A percentile compares a stretch with the other conserved stretches of the same genome.
phyloP scores from a whole-genome alignment of 768 basidiomycete species.

The Suillus luteus region DNA sequence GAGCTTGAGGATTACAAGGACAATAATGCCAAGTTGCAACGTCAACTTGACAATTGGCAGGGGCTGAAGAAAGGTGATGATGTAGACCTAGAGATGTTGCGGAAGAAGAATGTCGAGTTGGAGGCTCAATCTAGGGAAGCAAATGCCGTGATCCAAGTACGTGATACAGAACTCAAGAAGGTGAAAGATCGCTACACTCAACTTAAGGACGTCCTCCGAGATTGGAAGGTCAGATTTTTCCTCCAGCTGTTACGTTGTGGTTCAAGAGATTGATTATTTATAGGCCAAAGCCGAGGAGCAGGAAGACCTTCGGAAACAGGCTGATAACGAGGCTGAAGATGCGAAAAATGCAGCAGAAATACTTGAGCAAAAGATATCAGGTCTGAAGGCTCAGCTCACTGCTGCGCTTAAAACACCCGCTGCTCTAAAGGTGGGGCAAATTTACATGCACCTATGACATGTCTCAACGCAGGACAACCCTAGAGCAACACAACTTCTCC shows the following conservation, averaged over 20 bases:
- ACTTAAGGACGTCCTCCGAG: constrained; percentile 40
- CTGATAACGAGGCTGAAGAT: constrained; percentile 37
- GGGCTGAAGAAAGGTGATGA: constrained; percentile 64
- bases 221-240: constrained; percentile 47
- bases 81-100: constrained; percentile 53
- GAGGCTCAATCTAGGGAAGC: constrained; percentile 56
- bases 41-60: constrained; percentile 72
- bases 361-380: constrained; percentile 43
- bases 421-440: constrained; percentile 10
- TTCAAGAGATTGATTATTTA: constrained; percentile 5
- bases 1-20: constrained; percentile 60
- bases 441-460: neutral
- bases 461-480: constrained; percentile 1
- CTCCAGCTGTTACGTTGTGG: neutral
- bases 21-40: constrained; percentile 53
- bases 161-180: constrained; percentile 37
- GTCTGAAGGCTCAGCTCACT: constrained; percentile 47
- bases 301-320: constrained; percentile 38
- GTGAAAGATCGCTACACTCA: constrained; percentile 44
- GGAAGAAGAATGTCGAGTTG: constrained; percentile 56
- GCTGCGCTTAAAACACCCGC: constrained; percentile 30
- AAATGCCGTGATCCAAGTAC: constrained; percentile 33
- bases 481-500: constrained; percentile 11
- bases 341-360: constrained; percentile 27
- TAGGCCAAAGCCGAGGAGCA: constrained; percentile 44